Evolutionary conservation across 2,329 filamentous ascomycete genomes (phyloP), one percentile per base, ranked within the genome.

Genomic region (Phialophora expanda): DNA sequence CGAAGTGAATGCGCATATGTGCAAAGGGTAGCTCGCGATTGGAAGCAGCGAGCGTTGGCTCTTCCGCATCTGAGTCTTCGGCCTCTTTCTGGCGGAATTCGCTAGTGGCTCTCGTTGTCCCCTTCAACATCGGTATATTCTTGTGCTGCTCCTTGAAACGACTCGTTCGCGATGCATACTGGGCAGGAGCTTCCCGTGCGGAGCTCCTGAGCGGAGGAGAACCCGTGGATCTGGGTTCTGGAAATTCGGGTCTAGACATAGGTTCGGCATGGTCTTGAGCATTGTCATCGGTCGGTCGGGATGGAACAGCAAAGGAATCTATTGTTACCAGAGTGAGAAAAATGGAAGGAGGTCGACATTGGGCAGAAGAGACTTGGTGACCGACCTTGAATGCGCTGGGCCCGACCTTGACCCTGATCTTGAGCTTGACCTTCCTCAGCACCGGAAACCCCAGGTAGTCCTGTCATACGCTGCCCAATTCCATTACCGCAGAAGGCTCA

Each of bases 1-100:
- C 77, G 69, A 82, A 80, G 44, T 77, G 77, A 30, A 80, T 72
- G 61, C 69, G 65, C 69, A 69, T 68, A 32, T 71, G 67, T 24
- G 67, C 67, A 56, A 69, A 69, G 12, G 67, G 67, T n/a, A 69
- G 56, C 57, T 69, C 67, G 48, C 60, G 67, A 24, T 26, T 48
- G 8, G 41, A 46, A n/a, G 17, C 20, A 24, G 55, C 32, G 17
- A 50, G 8, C 12, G 22, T 41, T 12, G 48, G 48, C 9, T 32
- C 28, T n/a, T 17, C 20, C 22, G 20, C 46, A 41, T 54, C 38
- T 51, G n/a, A 17, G n/a, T 55, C 28, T 20, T 22, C 30, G 26
- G 26, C 28, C 41, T 28, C 20, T 24, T 46, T 5, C 28, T 56
- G 55, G 32, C 59, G 34, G 46, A 48, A 56, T 12, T 8, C 22